Base-by-base conservation (phyloP, 140 eudicot species). In the Oenanthe javanica region DNA sequence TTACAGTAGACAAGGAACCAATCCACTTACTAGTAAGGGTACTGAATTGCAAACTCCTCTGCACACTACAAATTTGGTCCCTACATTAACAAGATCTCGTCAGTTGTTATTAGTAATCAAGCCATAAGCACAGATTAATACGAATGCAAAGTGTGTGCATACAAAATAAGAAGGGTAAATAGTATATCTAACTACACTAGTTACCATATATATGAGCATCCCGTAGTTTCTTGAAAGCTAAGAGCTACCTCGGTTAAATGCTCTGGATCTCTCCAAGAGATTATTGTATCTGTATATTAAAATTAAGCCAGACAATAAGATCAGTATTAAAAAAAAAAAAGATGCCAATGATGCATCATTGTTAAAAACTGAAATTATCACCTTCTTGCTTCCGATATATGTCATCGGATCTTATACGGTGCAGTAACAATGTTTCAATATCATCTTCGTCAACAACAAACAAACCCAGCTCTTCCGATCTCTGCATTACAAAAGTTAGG, bases 311-410 rank as follows among this genome's bases (percentile, higher is more conserved):
- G 79, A 64, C 81, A 80, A 74, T 38, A n/a, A 80, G 51, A 45
- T 49, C n/a, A 75, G 2, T 13, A 21, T 48, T 72, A 23, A 9
- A 75, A 63, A 76, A 43, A 9, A 73, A 42, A 66, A 23, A 5
- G 14, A 82, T 46, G 0, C 50, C 63, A 8, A 15, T 1, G 46
- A 83, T 63, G 2, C 70, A 52, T 5, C n/a, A 36, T 36, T 36
- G 46, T 50, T 38, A n/a, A 43, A 23, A 73, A 79, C 25, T 46
- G 21, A 31, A 64, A 70, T 48, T 55, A 5, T 72, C 77, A 89
- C 99, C 98, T 83, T 93, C 98, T 90, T 94, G 98, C 83, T 91
- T 94, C 74, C 93, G 85, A 74, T 94, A 94, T 63, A 94, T 94
- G 80, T 94, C 98, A 73, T 94, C 94, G 23, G 98, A 87, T 77